Evolutionary conservation across 2,329 filamentous ascomycete species (phyloP).

Genomic region (Xylaria sp.): DNA sequence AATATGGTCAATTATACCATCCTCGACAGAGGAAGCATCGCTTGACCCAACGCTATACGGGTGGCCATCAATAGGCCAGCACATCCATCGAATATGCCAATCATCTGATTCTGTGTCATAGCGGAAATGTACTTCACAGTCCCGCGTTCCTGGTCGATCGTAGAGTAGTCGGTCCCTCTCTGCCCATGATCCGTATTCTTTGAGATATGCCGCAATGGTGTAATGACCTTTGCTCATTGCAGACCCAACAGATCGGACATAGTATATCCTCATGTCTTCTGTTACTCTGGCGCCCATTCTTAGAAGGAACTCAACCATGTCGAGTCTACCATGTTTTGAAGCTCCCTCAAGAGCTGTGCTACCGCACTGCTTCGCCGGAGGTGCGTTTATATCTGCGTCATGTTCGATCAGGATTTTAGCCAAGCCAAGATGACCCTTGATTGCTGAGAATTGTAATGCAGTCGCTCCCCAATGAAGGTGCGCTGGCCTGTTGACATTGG

Average conservation of each 20-base stretch:
- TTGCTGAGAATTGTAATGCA: conserved; percentile 12
- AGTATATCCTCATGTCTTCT: conserved; percentile 24
- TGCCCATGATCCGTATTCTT: conserved; percentile 15
- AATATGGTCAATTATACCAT: too few relatives aligned
- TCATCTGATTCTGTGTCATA: too few relatives aligned
- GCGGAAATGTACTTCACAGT: too few relatives aligned
- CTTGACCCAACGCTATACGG: too few relatives aligned
- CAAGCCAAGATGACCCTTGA: conserved; percentile 1
- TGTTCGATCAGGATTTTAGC: conserved; percentile 8
- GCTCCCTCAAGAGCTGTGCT: conserved; percentile 31
- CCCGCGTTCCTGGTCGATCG: too few relatives aligned
- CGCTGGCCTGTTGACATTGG: neutral
- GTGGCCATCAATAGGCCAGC: too few relatives aligned
- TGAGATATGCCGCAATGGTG: conserved; percentile 3
- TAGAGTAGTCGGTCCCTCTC: conserved; percentile 7
- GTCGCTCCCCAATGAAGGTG: neutral
- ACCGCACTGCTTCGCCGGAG: neutral
- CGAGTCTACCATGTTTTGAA: conserved; percentile 25
- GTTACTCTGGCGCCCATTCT: conserved; percentile 9
- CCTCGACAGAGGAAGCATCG: too few relatives aligned
- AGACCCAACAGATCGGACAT: conserved; percentile 19
- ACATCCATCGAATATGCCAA: too few relatives aligned
- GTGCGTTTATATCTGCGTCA: conserved; percentile 27
- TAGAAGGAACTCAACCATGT: conserved; percentile 27
- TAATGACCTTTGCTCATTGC: neutral